These are phyloP conservation scores for Mycena metata DNA, from an alignment of 768 basidiomycete genomes.

Conservation along the genomic window DNA sequence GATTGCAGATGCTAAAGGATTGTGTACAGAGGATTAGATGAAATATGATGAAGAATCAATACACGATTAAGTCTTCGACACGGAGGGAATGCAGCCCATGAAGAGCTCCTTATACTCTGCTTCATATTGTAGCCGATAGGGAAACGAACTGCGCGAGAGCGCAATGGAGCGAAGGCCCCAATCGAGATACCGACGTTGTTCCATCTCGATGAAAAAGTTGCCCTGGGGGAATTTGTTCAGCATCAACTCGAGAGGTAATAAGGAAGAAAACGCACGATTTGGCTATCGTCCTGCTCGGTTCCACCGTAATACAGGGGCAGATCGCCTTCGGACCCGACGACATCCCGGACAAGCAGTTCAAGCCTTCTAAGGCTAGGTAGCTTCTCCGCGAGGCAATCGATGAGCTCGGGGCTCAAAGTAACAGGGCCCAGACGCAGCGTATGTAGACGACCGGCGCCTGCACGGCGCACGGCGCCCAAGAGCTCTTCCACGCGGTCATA, in stretches of 20 bases:
- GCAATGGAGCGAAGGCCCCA: constrained; percentile 52
- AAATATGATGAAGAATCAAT: neutral
- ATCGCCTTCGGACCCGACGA: constrained; percentile 48
- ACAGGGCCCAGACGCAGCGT: constrained; percentile 57
- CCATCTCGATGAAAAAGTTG: constrained; percentile 53
- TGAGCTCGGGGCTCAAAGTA: constrained; percentile 56
- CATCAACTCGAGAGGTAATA: neutral
- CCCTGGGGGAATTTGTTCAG: constrained; percentile 31
- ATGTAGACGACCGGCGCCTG: constrained; percentile 42
- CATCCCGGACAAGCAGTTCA: constrained; percentile 55
- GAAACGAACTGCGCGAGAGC: constrained; percentile 50
- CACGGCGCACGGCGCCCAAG: constrained; percentile 41
- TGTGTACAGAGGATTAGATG: neutral
- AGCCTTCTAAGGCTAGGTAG: constrained; percentile 52
- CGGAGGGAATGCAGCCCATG: constrained; percentile 49
- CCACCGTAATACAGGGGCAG: constrained; percentile 27
- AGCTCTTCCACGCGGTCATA: constrained; percentile 53
- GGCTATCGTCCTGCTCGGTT: constrained; percentile 40
- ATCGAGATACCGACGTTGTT: constrained; percentile 45
- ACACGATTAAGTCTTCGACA: neutral
- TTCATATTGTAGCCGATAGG: constrained; percentile 48
- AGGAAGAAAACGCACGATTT: constrained; percentile 38
- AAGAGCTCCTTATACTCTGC: constrained; percentile 50
- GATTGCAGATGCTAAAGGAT: neutral
- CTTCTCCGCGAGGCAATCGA: constrained; percentile 56